Evolutionary conservation across 352 stramenopile genomes (phyloP).

Genomic region (Blastocystis sp.): DNA sequence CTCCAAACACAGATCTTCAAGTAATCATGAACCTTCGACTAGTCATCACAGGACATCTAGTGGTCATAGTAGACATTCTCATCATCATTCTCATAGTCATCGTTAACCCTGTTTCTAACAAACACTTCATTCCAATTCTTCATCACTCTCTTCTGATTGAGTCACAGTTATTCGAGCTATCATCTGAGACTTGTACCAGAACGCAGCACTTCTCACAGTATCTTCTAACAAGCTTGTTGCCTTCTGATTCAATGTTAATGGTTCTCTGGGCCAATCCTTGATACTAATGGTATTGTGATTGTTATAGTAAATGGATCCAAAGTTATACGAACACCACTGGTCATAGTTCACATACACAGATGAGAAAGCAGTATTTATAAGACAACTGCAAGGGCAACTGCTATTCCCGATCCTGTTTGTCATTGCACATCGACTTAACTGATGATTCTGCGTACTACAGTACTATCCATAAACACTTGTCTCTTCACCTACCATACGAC

Average conservation of each 20-base stretch:
- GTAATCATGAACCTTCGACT: neutral
- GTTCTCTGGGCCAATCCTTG: neutral
- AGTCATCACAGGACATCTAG: neutral
- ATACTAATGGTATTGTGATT: neutral
- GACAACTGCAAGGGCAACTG: neutral
- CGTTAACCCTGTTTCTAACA: neutral
- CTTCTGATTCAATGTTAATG: neutral
- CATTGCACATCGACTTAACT: neutral
- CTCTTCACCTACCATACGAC: neutral
- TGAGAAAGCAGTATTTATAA: conserved; percentile 25
- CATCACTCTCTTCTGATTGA: neutral
- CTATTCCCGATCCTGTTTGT: neutral
- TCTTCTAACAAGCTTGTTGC: neutral
- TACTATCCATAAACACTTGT: neutral
- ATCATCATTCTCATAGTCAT: neutral
- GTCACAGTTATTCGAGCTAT: neutral
- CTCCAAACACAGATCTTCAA: neutral
- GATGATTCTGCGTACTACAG: neutral
- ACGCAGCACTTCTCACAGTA: neutral
- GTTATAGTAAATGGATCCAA: conserved; percentile 42
- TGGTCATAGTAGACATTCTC: neutral
- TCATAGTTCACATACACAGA: neutral
- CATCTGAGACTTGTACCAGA: conserved; percentile 38
- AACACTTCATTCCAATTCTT: neutral
- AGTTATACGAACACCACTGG: neutral